Base-by-base conservation (phyloP, 2,329 filamentous ascomycete species). In the Colletotrichum sojae region DNA sequence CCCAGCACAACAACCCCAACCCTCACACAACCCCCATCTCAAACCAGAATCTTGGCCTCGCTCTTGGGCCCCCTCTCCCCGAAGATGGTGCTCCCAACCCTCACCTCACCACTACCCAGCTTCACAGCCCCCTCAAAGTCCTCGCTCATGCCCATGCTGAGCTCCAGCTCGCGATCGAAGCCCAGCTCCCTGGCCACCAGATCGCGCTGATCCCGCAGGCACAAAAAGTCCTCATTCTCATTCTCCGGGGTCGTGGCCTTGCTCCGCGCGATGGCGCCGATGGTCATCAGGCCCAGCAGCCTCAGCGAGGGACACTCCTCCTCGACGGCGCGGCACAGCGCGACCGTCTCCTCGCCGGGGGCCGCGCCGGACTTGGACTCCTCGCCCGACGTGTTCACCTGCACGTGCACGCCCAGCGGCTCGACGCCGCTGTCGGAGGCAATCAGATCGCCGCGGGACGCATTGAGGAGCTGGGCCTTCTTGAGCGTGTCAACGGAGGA, bases 71-170 rank as follows among this genome's bases (percentile, higher is more conserved):
- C 94, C 76, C 96, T 87, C 76, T 90, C 84, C 2, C 96, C 96
- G 78, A 99, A 99, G 67, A 99, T 97, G 2, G 93, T 95, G 77
- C 94, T 98, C 2, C 96, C 96, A 9, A 99, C 90, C 67, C 96
- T 88, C 6, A 99, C 95, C 85, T 98, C 94, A 74, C 89, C 87
- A 81, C 95, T 98, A 0, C 96, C 96, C 84, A 94, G 84, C 13
- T 81, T 82, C 76, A 98, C 91, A 0, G 96, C 96, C 8, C 91
- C 92, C 83, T 97, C 95, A 79, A 95, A 99, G 80, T 99, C 96
- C 76, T 94, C 90, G 78, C 94, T 98, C 96, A 99, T 99, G 6
- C 95, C 95, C 95, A 99, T 99, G 81, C 95, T 98, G 81, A 98
- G 80, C 84, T 98, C 94, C 75, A 98, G 78, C 70, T 86, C 85